Conservation (phyloP, 257 asterid species). For the Agastache rugosa region DNA sequence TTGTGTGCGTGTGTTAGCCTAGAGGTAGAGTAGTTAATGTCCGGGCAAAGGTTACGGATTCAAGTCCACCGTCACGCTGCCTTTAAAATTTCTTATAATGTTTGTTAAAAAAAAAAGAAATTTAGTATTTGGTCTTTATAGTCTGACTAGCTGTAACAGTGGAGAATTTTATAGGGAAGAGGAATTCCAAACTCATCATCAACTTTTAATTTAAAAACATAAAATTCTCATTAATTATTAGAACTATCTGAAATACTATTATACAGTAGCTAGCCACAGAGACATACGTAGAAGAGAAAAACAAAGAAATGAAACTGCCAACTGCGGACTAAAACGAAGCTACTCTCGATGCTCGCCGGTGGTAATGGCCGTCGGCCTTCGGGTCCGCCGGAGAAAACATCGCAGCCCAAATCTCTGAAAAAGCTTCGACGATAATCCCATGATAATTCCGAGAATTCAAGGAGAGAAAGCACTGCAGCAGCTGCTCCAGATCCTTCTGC, state of each 20-base stretch:
- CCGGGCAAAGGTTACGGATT: no score
- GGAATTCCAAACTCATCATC: no score
- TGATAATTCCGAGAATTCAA: constrained; percentile 71
- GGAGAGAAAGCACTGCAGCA: constrained; percentile 78
- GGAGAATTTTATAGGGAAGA: no score
- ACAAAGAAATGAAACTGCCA: not conserved
- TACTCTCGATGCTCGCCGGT: constrained; percentile 6
- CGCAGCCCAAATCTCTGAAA: constrained; percentile 70
- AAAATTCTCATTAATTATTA: no score
- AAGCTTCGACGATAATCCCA: constrained; percentile 65
- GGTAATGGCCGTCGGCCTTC: not conserved
- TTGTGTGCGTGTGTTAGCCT: no score
- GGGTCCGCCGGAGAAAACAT: constrained; percentile 42
- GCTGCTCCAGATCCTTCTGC: constrained; percentile 67
- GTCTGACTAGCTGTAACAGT: no score
- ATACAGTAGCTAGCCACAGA: not conserved
- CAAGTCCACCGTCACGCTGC: no score
- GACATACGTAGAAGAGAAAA: not conserved
- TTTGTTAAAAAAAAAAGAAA: no score
- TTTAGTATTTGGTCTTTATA: no score
- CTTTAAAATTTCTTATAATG: no score
- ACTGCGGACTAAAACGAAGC: constrained; percentile 21
- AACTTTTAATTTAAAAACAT: not conserved
- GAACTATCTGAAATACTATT: constrained; percentile 4
- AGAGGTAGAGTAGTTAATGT: no score